Evolutionary conservation across 495 filamentous ascomycete genomes (phyloP).

Genomic region (Trichodelitschia bisporula): DNA sequence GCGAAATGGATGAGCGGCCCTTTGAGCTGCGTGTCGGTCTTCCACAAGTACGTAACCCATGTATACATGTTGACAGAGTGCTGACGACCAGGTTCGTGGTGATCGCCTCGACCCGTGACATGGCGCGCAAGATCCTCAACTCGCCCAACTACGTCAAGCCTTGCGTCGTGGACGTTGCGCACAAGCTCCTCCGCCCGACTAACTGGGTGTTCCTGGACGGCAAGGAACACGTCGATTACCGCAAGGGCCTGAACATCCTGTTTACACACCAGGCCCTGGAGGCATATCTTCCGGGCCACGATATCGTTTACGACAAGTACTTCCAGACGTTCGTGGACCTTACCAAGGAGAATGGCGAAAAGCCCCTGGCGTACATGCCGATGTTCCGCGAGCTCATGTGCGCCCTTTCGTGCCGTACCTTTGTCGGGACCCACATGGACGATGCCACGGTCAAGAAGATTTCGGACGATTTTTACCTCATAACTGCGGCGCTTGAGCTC

Average conservation of each 20-base stretch:
- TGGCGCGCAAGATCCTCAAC: slow-evolving; percentile 95
- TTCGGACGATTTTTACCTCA: slow-evolving; percentile 86
- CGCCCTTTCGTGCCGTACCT: slow-evolving; percentile 82
- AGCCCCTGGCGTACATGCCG: slow-evolving; percentile 69
- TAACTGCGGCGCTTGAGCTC: slow-evolving; percentile 85
- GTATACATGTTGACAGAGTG: neutral
- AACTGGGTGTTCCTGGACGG: slow-evolving; percentile 99
- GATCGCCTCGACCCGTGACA: slow-evolving; percentile 84
- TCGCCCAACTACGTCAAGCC: slow-evolving; percentile 82
- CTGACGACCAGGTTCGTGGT: slow-evolving; percentile 65
- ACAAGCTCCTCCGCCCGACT: slow-evolving; percentile 73
- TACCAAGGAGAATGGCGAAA: slow-evolving; percentile 32
- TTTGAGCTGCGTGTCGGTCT: slow-evolving; percentile 91
- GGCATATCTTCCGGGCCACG: slow-evolving; percentile 72
- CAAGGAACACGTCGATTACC: slow-evolving; percentile 84
- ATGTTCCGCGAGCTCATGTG: slow-evolving; percentile 92
- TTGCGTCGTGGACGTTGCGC: slow-evolving; percentile 84
- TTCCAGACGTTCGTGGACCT: slow-evolving; percentile 54
- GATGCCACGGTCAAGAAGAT: slow-evolving; percentile 84
- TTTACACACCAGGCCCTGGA: slow-evolving; percentile 83
- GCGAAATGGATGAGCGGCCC: slow-evolving; percentile 78
- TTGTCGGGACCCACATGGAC: slow-evolving; percentile 85
- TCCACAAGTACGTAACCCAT: slow-evolving; percentile 67
- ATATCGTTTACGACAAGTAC: slow-evolving; percentile 75
- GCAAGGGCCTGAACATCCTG: slow-evolving; percentile 82